phyloP scores from a whole-genome alignment of 2,329 filamentous ascomycete species.

The Cladosporium oxysporum region DNA sequence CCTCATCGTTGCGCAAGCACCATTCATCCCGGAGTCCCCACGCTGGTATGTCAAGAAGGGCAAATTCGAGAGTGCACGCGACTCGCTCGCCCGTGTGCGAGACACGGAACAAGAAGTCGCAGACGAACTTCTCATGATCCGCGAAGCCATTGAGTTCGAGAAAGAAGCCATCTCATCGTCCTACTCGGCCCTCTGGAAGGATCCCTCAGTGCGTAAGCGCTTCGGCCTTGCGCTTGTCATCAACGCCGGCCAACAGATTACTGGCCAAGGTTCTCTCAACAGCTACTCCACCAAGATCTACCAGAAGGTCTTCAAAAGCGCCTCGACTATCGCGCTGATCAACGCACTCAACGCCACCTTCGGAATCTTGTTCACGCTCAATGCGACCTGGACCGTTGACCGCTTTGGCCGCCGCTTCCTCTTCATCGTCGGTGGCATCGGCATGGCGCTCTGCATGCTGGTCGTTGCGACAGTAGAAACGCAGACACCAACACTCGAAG shows the following conservation, averaged over 20 bases:
- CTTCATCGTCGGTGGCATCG: conserved; percentile 65
- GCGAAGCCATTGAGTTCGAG: conserved; percentile 70
- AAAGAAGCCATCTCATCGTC: conserved; percentile 65
- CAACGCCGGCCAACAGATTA: conserved; percentile 71
- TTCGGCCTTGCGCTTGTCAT: conserved; percentile 65
- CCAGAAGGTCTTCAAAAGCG: conserved; percentile 65
- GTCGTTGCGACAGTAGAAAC: conserved; percentile 61
- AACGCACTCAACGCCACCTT: conserved; percentile 74
- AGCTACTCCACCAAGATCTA: conserved; percentile 74
- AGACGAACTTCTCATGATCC: conserved; percentile 64
- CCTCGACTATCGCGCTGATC: conserved; percentile 66
- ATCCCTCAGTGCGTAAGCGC: conserved; percentile 67
- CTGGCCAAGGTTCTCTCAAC: conserved; percentile 72
- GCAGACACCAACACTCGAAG: conserved; percentile 56
- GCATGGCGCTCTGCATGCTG: conserved; percentile 39
- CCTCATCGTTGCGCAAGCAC: conserved; percentile 62
- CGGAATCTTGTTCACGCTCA: conserved; percentile 69
- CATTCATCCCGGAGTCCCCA: conserved; percentile 68
- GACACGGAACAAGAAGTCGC: conserved; percentile 67
- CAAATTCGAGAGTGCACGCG: conserved; percentile 61
- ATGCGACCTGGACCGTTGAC: conserved; percentile 37
- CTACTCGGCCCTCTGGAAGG: conserved; percentile 69
- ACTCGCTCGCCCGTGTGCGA: conserved; percentile 61
- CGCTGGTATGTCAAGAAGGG: conserved; percentile 67
- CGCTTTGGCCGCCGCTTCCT: conserved; percentile 59